Percentiles rank a stretch among this genome's conserved stretches.
These are phyloP conservation scores for Poa annua DNA, from an alignment of 176 grass and related monocot genomes.

Conservation along the genomic window DNA sequence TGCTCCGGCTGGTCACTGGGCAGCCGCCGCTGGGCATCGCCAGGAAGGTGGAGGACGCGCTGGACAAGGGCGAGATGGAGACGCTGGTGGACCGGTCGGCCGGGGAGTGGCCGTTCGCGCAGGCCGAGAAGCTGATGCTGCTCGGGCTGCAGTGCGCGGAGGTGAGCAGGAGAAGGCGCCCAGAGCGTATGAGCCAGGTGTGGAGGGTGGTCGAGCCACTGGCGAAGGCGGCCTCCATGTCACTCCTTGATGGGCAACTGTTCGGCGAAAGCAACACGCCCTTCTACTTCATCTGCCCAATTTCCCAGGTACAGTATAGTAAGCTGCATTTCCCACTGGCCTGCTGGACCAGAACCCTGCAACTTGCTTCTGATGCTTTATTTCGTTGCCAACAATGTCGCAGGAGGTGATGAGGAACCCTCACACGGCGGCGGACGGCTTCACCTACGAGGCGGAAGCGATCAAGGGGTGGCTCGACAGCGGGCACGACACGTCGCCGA, in stretches of 20 bases:
- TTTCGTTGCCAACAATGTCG: slow-evolving; percentile 29
- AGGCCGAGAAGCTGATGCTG: slow-evolving; percentile 75
- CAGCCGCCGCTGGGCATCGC: slow-evolving; percentile 60
- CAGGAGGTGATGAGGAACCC: slow-evolving; percentile 90
- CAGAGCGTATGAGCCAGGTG: slow-evolving; percentile 59
- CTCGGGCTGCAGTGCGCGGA: slow-evolving; percentile 76
- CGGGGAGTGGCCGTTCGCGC: slow-evolving; percentile 78
- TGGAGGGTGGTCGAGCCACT: slow-evolving; percentile 70
- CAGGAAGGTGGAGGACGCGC: slow-evolving; percentile 61
- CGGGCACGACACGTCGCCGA: slow-evolving; percentile 61
- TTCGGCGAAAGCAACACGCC: slow-evolving; percentile 39
- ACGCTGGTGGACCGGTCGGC: slow-evolving; percentile 56
- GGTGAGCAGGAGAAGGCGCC: slow-evolving; percentile 56
- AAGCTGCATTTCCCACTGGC: not conserved
- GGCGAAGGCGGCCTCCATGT: slow-evolving; percentile 45
- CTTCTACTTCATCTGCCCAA: slow-evolving; percentile 77
- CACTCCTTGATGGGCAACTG: not conserved
- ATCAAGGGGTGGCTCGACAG: slow-evolving; percentile 78
- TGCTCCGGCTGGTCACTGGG: slow-evolving; percentile 70
- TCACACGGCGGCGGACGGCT: slow-evolving; percentile 69
- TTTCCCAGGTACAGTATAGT: slow-evolving; percentile 33
- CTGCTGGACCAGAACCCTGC: not conserved
- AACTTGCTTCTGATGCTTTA: not conserved
- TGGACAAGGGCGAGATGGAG: slow-evolving; percentile 54
- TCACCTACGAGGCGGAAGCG: slow-evolving; percentile 74